Evolutionary conservation across 441 rosid genomes (phyloP), one percentile per base, ranked within the genome.

Genomic region (Geranium incanum): DNA sequence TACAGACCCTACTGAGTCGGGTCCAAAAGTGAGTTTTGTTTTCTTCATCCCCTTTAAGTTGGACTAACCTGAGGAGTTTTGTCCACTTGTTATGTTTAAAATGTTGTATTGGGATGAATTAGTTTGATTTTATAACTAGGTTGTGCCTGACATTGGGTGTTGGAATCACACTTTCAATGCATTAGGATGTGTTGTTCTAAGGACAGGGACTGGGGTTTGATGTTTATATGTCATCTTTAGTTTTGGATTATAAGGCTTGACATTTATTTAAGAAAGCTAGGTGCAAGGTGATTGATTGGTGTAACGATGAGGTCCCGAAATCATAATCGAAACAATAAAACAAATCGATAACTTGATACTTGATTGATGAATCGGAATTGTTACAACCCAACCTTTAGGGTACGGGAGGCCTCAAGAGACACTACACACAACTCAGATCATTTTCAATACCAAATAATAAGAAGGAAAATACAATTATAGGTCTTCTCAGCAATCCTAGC

Each of bases 1-100:
- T 89, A 72, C 92, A 92, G 74, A 88, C 89, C 74, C 81, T 95
- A 75, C 69, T 82, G 76, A 90, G 85, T 78, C 92, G 96, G 33
- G 81, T 87, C 38, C 91, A 89, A n/a, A 88, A 87, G 99, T 95
- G 69, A 70, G 84, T 79, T 33, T 39, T 62, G 50, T 60, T 68
- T 52, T 37, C 1, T 50, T 13, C 13, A 45, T 3, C 52, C 52
- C 3, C 5, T 50, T 4, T 13, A 36, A 0, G 36, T 16, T 37
- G n/a, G 33, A 0, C 33, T 39, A 11, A 1, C 13, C 59, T 45
- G 8, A 0, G 28, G 7, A 0, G 8, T 16, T 28, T 41, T 5
- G 6, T 5, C 57, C 38, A 9, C 16, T 55, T 3, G 28, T 36
- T 9, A 12, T 18, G 3, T 21, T 50, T 57, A 1, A 60, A 12